Base-by-base conservation (phyloP, 495 filamentous ascomycete genomes). In the Daldinia grandis region DNA sequence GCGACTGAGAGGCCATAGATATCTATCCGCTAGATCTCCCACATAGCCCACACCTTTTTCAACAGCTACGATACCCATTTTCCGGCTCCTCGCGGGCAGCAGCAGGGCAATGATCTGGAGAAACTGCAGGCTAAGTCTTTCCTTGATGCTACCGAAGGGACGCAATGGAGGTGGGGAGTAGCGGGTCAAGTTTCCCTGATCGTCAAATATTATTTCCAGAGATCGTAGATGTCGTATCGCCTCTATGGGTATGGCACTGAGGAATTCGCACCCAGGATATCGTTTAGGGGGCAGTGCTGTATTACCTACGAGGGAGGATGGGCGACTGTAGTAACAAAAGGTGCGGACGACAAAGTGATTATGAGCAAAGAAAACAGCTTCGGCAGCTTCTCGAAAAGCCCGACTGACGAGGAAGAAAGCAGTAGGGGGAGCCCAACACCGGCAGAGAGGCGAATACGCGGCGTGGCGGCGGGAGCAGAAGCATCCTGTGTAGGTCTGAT, bases 231-330 rank as follows among this genome's bases (percentile, higher is more conserved):
- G 24, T 17, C 56, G 21, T 30, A 40, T 15, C 28, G 37, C 56
- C 56, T 58, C 37, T 12, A 25, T 58, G 24, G 56, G 25, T 58
- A 58, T 28, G 25, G 14, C 0, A 44, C 25, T 40, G 10, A 58
- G 56, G 40, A 58, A 42, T 44, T 44, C 37, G 37, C 56, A 37
- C 31, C 37, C 56, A 40, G 50, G 50, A 30, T 54, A 58, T 24
- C 14, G 17, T 30, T 44, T 28, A 28, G 56, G 37, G 10, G 17
- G 19, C 3, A n/a, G 24, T 27, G 10, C 5, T 10, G 40, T 17
- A 15, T 30, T 28, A 9, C 15, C 14, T 58, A 44, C 9, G 56
- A 38, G 35, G 40, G 37, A 10, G 21, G 21, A 31, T 12, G 56
- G 25, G 25, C 14, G 28, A 24, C 4, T 30, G 12, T 53, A 28